A percentile compares a stretch with the other conserved stretches of the same genome.
phyloP scores from a whole-genome alignment of 306 rosid species.

The Prunus mongolica region DNA sequence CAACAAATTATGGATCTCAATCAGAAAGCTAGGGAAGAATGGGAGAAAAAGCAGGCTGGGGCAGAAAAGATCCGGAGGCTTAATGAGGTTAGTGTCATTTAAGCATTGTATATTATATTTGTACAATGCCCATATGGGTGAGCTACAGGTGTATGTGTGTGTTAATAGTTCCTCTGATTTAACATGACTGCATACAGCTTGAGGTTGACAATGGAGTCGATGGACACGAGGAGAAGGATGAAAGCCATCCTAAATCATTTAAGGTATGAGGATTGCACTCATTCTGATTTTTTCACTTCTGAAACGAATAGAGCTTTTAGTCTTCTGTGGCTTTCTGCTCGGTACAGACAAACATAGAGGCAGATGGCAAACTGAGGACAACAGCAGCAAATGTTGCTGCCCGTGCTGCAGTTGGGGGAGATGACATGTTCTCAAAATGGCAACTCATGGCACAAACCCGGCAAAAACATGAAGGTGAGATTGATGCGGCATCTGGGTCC shows the following conservation, averaged over 20 bases:
- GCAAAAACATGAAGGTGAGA: constrained; percentile 74
- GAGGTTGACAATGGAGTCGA: constrained; percentile 49
- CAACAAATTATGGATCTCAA: constrained; percentile 63
- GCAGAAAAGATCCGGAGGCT: constrained; percentile 52
- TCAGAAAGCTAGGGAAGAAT: constrained; percentile 62
- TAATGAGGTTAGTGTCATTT: constrained; percentile 48
- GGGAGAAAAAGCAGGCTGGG: constrained; percentile 68
- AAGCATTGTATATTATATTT: constrained; percentile 4
- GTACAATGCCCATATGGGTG: neutral
- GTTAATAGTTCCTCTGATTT: neutral
- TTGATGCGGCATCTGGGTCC: constrained; percentile 55
- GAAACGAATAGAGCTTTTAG: neutral
- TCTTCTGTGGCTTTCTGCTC: constrained; percentile 14
- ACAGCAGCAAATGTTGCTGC: constrained; percentile 93
- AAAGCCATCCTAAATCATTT: constrained; percentile 50
- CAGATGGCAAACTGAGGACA: constrained; percentile 76
- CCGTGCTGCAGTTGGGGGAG: constrained; percentile 89
- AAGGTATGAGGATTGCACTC: constrained; percentile 39
- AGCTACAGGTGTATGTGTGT: neutral
- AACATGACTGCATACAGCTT: constrained; percentile 33
- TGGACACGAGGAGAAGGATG: constrained; percentile 76
- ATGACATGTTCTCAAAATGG: constrained; percentile 91
- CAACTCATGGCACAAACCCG: constrained; percentile 81
- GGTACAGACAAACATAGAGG: constrained; percentile 57
- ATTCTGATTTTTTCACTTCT: constrained; percentile 5